phyloP scores from a whole-genome alignment of 2,329 filamentous ascomycete genomes.

The Colletotrichum godetiae region DNA sequence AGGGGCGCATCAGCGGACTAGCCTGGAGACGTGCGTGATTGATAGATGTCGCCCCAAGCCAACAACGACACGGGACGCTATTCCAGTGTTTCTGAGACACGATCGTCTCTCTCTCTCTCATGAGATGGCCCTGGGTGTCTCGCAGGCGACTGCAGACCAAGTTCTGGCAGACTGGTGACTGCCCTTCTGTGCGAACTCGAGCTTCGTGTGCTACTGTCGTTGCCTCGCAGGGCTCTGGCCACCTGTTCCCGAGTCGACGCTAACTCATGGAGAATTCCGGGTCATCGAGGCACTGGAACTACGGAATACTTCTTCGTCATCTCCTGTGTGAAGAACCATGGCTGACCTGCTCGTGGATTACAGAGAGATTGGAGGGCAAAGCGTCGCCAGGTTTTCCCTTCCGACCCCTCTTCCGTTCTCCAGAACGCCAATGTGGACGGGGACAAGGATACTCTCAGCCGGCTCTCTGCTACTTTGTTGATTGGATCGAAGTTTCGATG shows the following conservation, averaged over 20 bases:
- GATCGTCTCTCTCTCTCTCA: not conserved
- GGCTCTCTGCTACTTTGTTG: not conserved
- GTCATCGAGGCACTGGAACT: not conserved
- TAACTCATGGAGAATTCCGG: not conserved
- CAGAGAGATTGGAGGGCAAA: constrained; percentile 2
- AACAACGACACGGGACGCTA: not conserved
- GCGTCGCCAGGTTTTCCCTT: not conserved
- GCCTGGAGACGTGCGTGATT: not conserved
- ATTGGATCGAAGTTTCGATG: constrained; percentile 24
- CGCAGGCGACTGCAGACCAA: not conserved
- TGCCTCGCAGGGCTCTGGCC: not conserved
- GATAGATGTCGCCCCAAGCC: not conserved
- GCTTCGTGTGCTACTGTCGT: not conserved
- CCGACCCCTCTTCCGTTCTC: constrained; percentile 4
- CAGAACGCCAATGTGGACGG: not conserved
- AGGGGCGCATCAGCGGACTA: not conserved
- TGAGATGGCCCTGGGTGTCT: not conserved
- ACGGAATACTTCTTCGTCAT: not conserved
- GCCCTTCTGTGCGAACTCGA: not conserved
- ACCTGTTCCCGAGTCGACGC: not conserved
- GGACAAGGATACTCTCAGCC: constrained; percentile 1
- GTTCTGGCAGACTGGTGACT: not conserved
- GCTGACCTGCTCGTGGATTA: not conserved
- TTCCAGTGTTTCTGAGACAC: not conserved
- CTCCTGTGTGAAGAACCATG: not conserved